Percentiles rank a stretch among this genome's conserved stretches.
Conservation (phyloP, 2,329 filamentous ascomycete genomes). For the Colletotrichum incanum region DNA sequence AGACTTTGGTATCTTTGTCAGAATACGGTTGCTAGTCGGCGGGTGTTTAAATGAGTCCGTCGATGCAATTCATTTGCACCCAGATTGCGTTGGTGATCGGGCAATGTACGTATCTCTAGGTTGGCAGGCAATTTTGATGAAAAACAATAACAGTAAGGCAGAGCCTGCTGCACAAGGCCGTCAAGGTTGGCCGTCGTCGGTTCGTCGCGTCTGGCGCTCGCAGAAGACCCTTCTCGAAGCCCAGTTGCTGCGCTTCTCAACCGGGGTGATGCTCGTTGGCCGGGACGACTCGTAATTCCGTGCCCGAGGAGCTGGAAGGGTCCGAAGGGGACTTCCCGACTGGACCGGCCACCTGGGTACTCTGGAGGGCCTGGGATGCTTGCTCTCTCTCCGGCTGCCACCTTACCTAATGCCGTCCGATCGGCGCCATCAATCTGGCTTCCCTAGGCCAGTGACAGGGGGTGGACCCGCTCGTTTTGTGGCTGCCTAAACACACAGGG, state of each 20-base stretch:
- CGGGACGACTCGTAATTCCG: constrained; percentile 31
- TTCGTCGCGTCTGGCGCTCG: neutral
- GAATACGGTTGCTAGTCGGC: constrained; percentile 20
- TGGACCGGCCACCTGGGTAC: constrained; percentile 12
- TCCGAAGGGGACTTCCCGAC: constrained; percentile 15
- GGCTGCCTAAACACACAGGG: neutral
- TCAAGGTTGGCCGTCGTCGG: constrained; percentile 20
- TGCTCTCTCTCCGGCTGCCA: constrained; percentile 27
- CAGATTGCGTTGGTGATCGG: constrained; percentile 18
- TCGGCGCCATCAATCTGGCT: constrained; percentile 26
- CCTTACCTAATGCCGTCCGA: constrained; percentile 38
- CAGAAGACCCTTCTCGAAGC: neutral
- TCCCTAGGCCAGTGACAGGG: neutral
- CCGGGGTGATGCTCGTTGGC: constrained; percentile 35
- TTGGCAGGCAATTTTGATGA: constrained; percentile 7
- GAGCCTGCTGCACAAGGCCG: constrained; percentile 19
- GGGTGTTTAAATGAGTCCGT: constrained; percentile 5
- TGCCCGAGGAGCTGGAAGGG: constrained; percentile 30
- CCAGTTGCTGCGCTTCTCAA: neutral
- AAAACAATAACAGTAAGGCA: constrained; percentile 34
- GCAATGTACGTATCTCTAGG: neutral
- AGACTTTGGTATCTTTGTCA: neutral
- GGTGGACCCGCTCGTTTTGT: neutral
- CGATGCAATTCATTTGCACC: constrained; percentile 32
- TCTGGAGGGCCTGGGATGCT: constrained; percentile 4